Percentiles rank a stretch among this genome's conserved stretches.
phyloP scores from a whole-genome alignment of 805 yeast species.

The Candida nonsorbophila region DNA sequence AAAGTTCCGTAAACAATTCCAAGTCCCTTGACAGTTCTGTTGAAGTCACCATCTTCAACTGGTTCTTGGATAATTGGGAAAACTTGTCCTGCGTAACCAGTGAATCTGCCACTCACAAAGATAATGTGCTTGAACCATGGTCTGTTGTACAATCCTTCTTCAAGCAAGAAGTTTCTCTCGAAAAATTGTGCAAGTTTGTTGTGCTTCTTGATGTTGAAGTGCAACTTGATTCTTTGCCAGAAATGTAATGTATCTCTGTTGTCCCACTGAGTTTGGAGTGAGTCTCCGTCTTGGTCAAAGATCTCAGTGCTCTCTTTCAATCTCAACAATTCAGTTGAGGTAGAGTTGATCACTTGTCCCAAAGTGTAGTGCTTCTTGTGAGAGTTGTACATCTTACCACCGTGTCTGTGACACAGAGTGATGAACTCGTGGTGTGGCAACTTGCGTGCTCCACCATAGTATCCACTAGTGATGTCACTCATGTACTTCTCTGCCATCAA shows the following conservation, averaged over 20 bases:
- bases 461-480: slow-evolving; percentile 13
- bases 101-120: slow-evolving; percentile 51
- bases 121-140: slow-evolving; percentile 61
- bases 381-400: slow-evolving; percentile 6
- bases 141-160: slow-evolving; percentile 43
- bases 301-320: slow-evolving; percentile 16
- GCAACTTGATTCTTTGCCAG: slow-evolving; percentile 31
- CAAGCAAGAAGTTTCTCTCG: slow-evolving; percentile 49
- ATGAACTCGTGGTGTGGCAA: slow-evolving; percentile 17
- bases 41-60: slow-evolving; percentile 40
- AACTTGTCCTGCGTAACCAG: slow-evolving; percentile 47
- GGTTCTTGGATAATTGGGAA: slow-evolving; percentile 61
- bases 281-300: slow-evolving; percentile 23
- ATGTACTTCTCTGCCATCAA: slow-evolving; percentile 12
- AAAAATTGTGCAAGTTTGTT: slow-evolving; percentile 38
- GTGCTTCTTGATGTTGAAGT: slow-evolving; percentile 23
- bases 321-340: slow-evolving; percentile 13
- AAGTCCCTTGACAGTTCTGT: slow-evolving; percentile 39
- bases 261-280: slow-evolving; percentile 25
- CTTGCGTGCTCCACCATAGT: slow-evolving; percentile 8
- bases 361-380: slow-evolving; percentile 5
- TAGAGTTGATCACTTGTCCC: slow-evolving; percentile 16
- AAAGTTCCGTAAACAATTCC: slow-evolving; percentile 35
- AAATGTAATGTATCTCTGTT: slow-evolving; percentile 24
- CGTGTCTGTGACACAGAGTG: slow-evolving; percentile 7